Evolutionary conservation across 2,329 filamentous ascomycete species (phyloP).

Genomic region (Botrytis aclada): DNA sequence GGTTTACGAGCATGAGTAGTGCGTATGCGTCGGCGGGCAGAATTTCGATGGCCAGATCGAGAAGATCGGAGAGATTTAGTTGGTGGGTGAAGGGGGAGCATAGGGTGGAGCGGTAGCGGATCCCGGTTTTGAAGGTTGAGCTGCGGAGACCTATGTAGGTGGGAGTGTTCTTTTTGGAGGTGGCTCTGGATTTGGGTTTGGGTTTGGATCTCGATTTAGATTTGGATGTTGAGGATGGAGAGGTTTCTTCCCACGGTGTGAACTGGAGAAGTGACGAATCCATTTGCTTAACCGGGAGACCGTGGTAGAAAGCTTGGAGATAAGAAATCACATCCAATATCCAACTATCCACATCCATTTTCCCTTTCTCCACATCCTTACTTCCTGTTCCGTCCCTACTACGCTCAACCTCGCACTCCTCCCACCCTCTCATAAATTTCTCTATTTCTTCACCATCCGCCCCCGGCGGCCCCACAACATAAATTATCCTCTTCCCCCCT

Average conservation of each 20-base stretch:
- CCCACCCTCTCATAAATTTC: conserved; percentile 21
- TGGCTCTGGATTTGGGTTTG: background rate
- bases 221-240: background rate
- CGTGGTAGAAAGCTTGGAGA: conserved; percentile 32
- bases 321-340: conserved; percentile 27
- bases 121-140: conserved; percentile 21
- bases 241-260: conserved; percentile 19
- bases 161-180: background rate
- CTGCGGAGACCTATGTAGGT: conserved; percentile 10
- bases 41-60: conserved; percentile 31
- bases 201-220: background rate
- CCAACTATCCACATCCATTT: background rate
- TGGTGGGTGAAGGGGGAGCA: conserved; percentile 28
- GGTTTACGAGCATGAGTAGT: conserved; percentile 31
- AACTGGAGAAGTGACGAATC: conserved; percentile 23
- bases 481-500: conserved; percentile 24
- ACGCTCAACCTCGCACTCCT: conserved; percentile 17
- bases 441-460: conserved; percentile 12
- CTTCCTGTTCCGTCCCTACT: conserved; percentile 17
- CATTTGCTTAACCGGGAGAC: conserved; percentile 30
- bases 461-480: conserved; percentile 29
- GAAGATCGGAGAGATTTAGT: conserved; percentile 32
- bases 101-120: conserved; percentile 28
- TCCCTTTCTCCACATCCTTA: background rate
- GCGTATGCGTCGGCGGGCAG: conserved; percentile 34